These are phyloP conservation scores for Cryptosporidium ryanae DNA, from an alignment of 169 alveolate species.

Conservation along the genomic window DNA sequence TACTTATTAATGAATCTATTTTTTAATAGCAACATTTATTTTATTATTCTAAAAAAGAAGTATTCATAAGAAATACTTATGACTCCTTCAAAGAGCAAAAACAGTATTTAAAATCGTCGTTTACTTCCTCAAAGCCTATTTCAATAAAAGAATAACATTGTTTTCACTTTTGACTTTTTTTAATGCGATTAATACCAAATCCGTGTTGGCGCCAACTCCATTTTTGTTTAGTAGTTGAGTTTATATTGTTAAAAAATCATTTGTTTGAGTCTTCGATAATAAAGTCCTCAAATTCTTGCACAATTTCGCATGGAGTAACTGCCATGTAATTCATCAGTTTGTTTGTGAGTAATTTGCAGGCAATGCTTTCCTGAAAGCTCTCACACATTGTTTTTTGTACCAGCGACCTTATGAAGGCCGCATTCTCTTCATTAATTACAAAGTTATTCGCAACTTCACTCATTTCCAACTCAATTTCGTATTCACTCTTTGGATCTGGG, in stretches of 20 bases:
- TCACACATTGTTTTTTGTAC: conserved; percentile 18
- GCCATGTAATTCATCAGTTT: conserved; percentile 46
- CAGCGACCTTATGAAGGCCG: conserved; percentile 38
- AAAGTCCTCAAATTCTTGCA: conserved; percentile 27
- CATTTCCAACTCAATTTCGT: too few relatives aligned
- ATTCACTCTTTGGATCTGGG: neutral
- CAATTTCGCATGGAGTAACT: conserved; percentile 15
- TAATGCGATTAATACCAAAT: too few relatives aligned
- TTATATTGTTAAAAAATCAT: neutral
- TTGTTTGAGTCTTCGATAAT: neutral
- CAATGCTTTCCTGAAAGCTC: neutral
- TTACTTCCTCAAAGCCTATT: too few relatives aligned
- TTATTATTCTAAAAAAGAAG: neutral
- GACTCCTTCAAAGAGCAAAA: neutral
- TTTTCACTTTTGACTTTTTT: too few relatives aligned
- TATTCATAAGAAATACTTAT: neutral
- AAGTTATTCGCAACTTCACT: neutral
- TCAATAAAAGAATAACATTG: too few relatives aligned
- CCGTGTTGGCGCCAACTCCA: too few relatives aligned
- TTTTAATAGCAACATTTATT: too few relatives aligned
- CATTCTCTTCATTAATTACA: conserved; percentile 17
- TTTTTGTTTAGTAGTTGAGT: too few relatives aligned
- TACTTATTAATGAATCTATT: neutral
- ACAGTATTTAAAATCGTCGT: neutral
- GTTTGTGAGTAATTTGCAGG: conserved; percentile 34